Base-by-base conservation (phyloP, 306 rosid species). In the Urtica urens region DNA sequence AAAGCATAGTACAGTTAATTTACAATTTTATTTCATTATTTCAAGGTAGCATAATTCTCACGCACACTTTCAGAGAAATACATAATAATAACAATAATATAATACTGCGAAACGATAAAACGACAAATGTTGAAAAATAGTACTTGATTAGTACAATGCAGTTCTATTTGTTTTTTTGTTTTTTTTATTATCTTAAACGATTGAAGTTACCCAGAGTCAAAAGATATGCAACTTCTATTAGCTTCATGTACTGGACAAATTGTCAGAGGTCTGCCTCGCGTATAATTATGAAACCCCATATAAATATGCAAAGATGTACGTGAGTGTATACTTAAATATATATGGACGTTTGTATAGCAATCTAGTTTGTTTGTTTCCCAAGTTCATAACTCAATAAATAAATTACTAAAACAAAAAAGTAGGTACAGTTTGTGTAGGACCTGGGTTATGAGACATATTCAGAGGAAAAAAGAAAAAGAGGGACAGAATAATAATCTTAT, bases 351-450 rank as follows among this genome's bases (percentile, higher is more conserved):
- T 46, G 23, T 19, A 20, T 10, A 12, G 20, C 18, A 1, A 46
- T 24, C 27, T 1, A 46, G 31, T 49, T 49, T 49, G 55, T 51
- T 51, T 34, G 57, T 51, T 49, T 49, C n/a, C 22, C 39, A 49
- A 1, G 10, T 29, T 46, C 54, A 15, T 27, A 49, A 14, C n/a
- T 20, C 12, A 12, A n/a, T n/a, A n/a, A n/a, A n/a, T n/a, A 28
- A 28, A 28, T 28, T 28, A 0, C 4, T 10, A 13, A 35, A 35
- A 20, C 10, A 30, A 12, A 16, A 14, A 19, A 26, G 12, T 17
- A 11, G 26, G 14, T 34, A 43, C 57, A 20, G 57, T 34, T 9
- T 28, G 16, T 19, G 30, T 4, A 23, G 14, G 43, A 43, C 43
- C 42, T 35, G 40, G 10, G 40, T 7, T 3, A 28, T 18, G 23